phyloP scores from a whole-genome alignment of 352 stramenopile genomes.

The Phytopythium vexans region DNA sequence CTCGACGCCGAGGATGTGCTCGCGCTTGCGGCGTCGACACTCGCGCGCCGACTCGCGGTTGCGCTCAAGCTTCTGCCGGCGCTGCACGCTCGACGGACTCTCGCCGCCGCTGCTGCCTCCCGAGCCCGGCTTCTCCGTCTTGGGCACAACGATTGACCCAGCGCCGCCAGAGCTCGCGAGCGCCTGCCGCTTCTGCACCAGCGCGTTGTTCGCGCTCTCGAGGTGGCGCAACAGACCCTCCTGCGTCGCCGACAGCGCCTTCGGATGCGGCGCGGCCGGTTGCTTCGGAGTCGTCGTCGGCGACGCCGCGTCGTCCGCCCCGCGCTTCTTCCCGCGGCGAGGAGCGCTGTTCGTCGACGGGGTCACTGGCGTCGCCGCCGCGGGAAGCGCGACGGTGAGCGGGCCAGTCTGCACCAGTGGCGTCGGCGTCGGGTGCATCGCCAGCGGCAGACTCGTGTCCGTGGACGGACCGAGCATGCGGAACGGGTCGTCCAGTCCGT shows the following conservation, averaged over 20 bases:
- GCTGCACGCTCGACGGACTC: slow-evolving; percentile 46
- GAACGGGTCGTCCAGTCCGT: slow-evolving; percentile 60
- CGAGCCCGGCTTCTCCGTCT: slow-evolving; percentile 42
- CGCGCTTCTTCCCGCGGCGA: slow-evolving; percentile 51
- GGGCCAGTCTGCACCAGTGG: slow-evolving; percentile 22
- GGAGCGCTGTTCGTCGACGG: slow-evolving; percentile 5
- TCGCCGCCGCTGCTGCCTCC: slow-evolving; percentile 55
- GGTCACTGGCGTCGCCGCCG: slow-evolving; percentile 10
- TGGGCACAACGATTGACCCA: slow-evolving; percentile 27
- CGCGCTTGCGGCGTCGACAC: slow-evolving; percentile 86
- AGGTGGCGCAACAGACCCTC: slow-evolving; percentile 65
- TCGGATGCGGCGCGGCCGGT: slow-evolving; percentile 3
- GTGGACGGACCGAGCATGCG: slow-evolving; percentile 47
- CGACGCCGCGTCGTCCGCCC: slow-evolving; percentile 26
- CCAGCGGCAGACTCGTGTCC: slow-evolving; percentile 34
- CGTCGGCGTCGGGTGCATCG: slow-evolving; percentile 22
- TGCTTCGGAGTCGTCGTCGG: slow-evolving; percentile 8
- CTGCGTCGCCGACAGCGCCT: slow-evolving; percentile 49
- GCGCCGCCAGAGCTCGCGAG: slow-evolving; percentile 5
- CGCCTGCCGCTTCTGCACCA: slow-evolving; percentile 59
- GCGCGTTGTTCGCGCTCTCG: slow-evolving; percentile 67
- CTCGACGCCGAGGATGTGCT: slow-evolving; percentile 80
- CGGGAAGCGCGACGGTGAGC: slow-evolving; percentile 18
- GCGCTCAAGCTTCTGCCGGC: slow-evolving; percentile 88
- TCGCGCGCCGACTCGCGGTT: slow-evolving; percentile 91